Conservation (phyloP, 2,329 filamentous ascomycete genomes). For the Emericellopsis cladophorae region DNA sequence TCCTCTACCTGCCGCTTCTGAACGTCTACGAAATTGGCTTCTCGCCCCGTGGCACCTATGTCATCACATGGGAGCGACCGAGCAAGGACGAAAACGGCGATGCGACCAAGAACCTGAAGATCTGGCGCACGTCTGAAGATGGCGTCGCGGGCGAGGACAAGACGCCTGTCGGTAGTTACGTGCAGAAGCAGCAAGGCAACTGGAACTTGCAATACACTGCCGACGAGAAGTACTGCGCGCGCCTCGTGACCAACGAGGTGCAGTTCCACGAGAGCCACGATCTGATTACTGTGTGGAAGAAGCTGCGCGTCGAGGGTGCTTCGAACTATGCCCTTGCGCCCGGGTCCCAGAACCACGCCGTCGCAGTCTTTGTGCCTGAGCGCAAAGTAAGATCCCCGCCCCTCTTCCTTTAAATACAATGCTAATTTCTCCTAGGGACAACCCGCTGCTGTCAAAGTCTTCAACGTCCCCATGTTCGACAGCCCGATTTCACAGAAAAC, state of each 20-base stretch:
- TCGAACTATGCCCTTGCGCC: constrained; percentile 81
- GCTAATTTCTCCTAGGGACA: constrained; percentile 50
- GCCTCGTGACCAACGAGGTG: constrained; percentile 90
- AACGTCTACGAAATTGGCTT: constrained; percentile 94
- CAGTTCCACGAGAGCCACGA: constrained; percentile 91
- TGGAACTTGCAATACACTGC: constrained; percentile 97
- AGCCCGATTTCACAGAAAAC: constrained; percentile 88
- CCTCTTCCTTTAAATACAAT: constrained; percentile 2
- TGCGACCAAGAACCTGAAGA: constrained; percentile 90
- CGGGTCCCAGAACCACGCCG: constrained; percentile 69
- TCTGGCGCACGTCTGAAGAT: constrained; percentile 78
- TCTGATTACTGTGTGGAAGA: constrained; percentile 83
- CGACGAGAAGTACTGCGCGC: constrained; percentile 88
- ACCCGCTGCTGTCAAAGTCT: constrained; percentile 89
- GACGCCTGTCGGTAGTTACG: constrained; percentile 73
- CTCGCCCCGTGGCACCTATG: constrained; percentile 80
- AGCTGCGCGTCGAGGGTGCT: constrained; percentile 84
- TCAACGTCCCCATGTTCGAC: constrained; percentile 78
- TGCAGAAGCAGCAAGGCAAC: constrained; percentile 88
- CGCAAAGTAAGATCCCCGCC: constrained; percentile 55
- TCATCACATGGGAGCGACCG: constrained; percentile 94
- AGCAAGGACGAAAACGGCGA: constrained; percentile 88
- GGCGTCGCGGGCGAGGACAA: constrained; percentile 48
- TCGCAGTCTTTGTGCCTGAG: constrained; percentile 92
- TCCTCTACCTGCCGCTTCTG: constrained; percentile 62